Conservation (phyloP, 1,284 basidiomycete species). For the Rhodofomes roseus region DNA sequence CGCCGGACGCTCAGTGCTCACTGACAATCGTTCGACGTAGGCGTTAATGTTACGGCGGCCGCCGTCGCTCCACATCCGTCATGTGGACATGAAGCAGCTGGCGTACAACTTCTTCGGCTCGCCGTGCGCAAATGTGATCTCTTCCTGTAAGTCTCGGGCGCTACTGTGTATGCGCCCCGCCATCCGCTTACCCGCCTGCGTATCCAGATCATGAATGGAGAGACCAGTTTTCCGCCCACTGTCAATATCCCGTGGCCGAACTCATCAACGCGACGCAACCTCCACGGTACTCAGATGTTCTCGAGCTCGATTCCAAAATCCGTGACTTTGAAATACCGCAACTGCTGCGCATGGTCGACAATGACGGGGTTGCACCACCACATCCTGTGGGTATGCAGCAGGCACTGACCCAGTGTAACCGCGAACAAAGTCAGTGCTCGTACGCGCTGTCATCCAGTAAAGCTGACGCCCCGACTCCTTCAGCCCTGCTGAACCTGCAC, state of each 20-base stretch:
- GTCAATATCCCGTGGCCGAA: slow-evolving; percentile 26
- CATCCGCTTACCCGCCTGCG: not conserved
- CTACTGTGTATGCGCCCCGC: not conserved
- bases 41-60: slow-evolving; percentile 28
- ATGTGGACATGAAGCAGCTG: slow-evolving; percentile 24
- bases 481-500: slow-evolving; percentile 68
- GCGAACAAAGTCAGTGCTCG: slow-evolving; percentile 50
- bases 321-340: slow-evolving; percentile 26
- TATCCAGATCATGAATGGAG: slow-evolving; percentile 28
- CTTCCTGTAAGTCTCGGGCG: not conserved
- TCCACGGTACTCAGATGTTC: slow-evolving; percentile 25
- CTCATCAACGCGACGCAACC: slow-evolving; percentile 18
- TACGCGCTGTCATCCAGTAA: not conserved
- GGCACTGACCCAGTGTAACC: slow-evolving; percentile 37
- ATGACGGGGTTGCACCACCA: slow-evolving; percentile 16
- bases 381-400: slow-evolving; percentile 25
- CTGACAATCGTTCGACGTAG: slow-evolving; percentile 10
- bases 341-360: slow-evolving; percentile 21
- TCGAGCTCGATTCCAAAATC: slow-evolving; percentile 24
- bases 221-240: slow-evolving; percentile 25
- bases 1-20: slow-evolving; percentile 3
- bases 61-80: slow-evolving; percentile 24
- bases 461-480: not conserved
- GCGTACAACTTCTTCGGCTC: slow-evolving; percentile 8
- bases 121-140: not conserved